Evolutionary conservation across 2,329 filamentous ascomycete genomes (phyloP), one percentile per base, ranked within the genome.

Genomic region (Fusarium tjaetaba): DNA sequence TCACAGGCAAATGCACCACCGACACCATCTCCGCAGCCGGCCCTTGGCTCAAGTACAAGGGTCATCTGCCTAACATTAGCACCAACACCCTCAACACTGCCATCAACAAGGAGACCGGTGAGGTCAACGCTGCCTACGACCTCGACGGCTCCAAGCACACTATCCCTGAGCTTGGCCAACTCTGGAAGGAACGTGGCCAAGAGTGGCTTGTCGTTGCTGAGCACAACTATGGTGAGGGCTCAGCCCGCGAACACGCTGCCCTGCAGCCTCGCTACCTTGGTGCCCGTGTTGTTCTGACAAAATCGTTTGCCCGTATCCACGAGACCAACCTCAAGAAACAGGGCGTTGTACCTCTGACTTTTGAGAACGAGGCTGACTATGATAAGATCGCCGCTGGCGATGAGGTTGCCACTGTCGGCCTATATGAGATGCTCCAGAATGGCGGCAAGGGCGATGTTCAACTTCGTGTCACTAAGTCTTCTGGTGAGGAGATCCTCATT

Each of bases 1-100:
- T 98, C 75, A 94, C 95, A 67, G 96, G 96, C 72, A 97, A 98
- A 85, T 98, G 96, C 88, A 98, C 96, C 63, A 98, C 96, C 34
- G 96, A 98, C 84, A 98, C 96, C 75, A 98, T 98, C 83, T 98
- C 95, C 28, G 95, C 95, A 9, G 95, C 95, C 3, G 95, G 95
- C 6, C 95, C 95, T 18, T 97, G 95, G 95, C 90, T 99, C 76
- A 98, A 98, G 85, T 99, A 98, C 90, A 98, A 98, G 88, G 96
- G 96, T 72, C 96, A 99, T 84, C 90, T 99, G 72, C 94, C 96
- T 82, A 99, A 99, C 87, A 99, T 99, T 83, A 93, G 92, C 77
- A 94, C 94, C 81, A 99, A 99, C 89, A 99, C 96, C 5, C 90
- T 99, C 75, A 98, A 98, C 84, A 96, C 95, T 61, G 96, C 96